Evolutionary conservation across 2,329 filamentous ascomycete species (phyloP), one percentile per base, ranked within the genome.

Genomic region (Coccinonectria pachysandricola): DNA sequence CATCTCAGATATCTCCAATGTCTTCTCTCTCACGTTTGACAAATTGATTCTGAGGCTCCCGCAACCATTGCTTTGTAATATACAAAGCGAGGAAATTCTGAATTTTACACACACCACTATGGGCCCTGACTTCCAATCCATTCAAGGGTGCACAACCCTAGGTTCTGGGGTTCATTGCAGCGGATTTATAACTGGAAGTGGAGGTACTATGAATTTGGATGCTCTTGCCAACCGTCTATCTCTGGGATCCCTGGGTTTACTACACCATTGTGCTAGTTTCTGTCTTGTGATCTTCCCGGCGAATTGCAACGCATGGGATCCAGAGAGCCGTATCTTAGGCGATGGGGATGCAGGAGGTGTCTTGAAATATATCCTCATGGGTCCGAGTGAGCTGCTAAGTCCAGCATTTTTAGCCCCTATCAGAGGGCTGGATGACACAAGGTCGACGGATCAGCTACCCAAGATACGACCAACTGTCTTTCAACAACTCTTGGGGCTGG

Each of bases 281-380:
- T 57, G 50, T 26, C 34, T 68, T 11, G 25, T 69, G 4, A 21
- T 66, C 1, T 59, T 59, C 25, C 54, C 60, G 2, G 31, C 48
- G 2, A 43, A 41, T 14, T 55, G 53, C 26, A 48, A 53, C 1
- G 48, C 51, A 1, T 64, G 57, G 53, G 41, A 32, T 12, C 26
- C 45, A 9, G 28, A n/a, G n/a, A n/a, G n/a, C n/a, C n/a, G n/a
- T n/a, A n/a, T n/a, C n/a, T n/a, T n/a, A n/a, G n/a, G n/a, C n/a
- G n/a, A n/a, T n/a, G n/a, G n/a, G n/a, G n/a, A n/a, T n/a, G n/a
- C n/a, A n/a, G n/a, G n/a, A n/a, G n/a, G n/a, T n/a, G n/a, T n/a
- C n/a, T n/a, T n/a, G n/a, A n/a, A n/a, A n/a, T n/a, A n/a, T n/a
- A n/a, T n/a, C n/a, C n/a, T n/a, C n/a, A n/a, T n/a, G n/a, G n/a